Conservation (phyloP, 352 stramenopile genomes). For the Phytophthora hibernalis region DNA sequence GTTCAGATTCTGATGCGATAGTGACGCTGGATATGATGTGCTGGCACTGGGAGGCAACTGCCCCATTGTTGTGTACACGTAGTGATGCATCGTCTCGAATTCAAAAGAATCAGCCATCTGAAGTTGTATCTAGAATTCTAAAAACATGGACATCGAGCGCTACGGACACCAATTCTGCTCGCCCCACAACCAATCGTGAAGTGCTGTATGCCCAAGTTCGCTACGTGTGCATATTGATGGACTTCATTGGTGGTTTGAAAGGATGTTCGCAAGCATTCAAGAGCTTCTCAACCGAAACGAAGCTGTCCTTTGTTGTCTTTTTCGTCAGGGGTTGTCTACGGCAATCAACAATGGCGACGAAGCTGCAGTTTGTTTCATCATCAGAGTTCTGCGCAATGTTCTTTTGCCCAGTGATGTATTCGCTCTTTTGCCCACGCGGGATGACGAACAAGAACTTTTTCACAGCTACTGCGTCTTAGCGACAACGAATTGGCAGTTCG, state of each 20-base stretch:
- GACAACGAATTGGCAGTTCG: neutral
- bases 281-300: constrained; percentile 18
- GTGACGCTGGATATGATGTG: constrained; percentile 40
- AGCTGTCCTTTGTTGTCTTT: constrained; percentile 27
- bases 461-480: constrained; percentile 31
- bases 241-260: constrained; percentile 26
- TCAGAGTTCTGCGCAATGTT: constrained; percentile 30
- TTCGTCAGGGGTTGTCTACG: constrained; percentile 25
- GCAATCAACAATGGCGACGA: constrained; percentile 20
- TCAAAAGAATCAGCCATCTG: constrained; percentile 26
- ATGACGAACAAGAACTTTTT: constrained; percentile 41
- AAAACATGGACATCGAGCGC: constrained; percentile 2
- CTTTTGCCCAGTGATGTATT: constrained; percentile 23
- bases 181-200: constrained; percentile 17
- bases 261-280: constrained; percentile 26
- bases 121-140: constrained; percentile 18
- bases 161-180: constrained; percentile 1
- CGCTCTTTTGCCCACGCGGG: constrained; percentile 21
- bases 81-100: constrained; percentile 37
- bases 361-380: constrained; percentile 20
- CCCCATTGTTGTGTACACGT: constrained; percentile 58
- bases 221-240: constrained; percentile 49
- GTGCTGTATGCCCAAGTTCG: constrained; percentile 44
- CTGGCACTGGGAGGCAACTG: constrained; percentile 73
- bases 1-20: neutral